phyloP scores from a whole-genome alignment of 75 land plant species.

The Chamaecyparis obtusa region DNA sequence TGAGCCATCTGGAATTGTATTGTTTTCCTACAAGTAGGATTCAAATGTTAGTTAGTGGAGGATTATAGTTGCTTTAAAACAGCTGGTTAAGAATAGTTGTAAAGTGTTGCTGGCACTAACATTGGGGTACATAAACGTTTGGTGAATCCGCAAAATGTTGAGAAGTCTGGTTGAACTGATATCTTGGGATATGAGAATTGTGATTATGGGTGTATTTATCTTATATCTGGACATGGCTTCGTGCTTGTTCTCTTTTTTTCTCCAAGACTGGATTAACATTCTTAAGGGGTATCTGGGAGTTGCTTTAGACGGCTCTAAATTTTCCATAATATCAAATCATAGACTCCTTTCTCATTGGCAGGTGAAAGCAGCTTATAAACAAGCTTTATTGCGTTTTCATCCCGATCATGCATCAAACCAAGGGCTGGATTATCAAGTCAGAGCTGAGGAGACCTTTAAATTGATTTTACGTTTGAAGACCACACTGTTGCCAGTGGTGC shows the following conservation, averaged over 20 bases:
- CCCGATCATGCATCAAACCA: slow-evolving; percentile 61
- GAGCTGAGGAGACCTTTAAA: slow-evolving; percentile 84
- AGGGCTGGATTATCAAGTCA: slow-evolving; percentile 53
- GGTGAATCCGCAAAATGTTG: background rate
- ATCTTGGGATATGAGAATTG: background rate
- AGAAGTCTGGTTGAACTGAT: background rate
- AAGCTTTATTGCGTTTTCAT: slow-evolving; percentile 68
- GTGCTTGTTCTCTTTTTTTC: background rate
- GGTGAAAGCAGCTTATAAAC: slow-evolving; percentile 73
- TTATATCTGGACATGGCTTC: background rate
- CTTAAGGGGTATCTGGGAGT: background rate
- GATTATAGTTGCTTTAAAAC: background rate
- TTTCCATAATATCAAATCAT: background rate
- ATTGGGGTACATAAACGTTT: background rate
- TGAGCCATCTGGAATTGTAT: background rate
- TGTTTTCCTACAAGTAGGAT: background rate
- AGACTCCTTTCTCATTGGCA: slow-evolving; percentile 18
- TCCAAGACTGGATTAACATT: background rate
- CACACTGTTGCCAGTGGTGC: slow-evolving; percentile 32
- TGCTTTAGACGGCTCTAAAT: background rate
- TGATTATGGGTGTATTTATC: background rate
- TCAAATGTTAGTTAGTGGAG: background rate
- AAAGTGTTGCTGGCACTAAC: too few relatives aligned
- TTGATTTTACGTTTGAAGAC: slow-evolving; percentile 65
- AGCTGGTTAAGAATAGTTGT: background rate